These are phyloP conservation scores for Chaetomidium leptoderma DNA, from an alignment of 495 filamentous ascomycete genomes.

Conservation along the genomic window DNA sequence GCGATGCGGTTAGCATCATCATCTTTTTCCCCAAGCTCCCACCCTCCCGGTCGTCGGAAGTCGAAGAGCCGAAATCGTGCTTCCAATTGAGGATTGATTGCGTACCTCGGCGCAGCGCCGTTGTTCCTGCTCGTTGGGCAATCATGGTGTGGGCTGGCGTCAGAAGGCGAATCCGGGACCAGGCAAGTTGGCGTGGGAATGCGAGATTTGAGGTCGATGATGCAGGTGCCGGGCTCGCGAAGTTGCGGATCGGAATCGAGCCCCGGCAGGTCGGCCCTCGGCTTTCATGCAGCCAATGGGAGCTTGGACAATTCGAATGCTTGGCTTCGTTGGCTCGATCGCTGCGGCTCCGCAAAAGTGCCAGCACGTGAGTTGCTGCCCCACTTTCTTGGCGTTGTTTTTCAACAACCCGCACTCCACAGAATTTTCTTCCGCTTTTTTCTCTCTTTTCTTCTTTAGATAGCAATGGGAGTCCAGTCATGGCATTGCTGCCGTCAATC, in stretches of 20 bases:
- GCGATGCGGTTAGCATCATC: slow-evolving; percentile 13
- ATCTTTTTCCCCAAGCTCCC: neutral
- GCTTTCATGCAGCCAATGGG: slow-evolving; percentile 30
- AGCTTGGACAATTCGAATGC: slow-evolving; percentile 27
- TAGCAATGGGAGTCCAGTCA: slow-evolving; percentile 46
- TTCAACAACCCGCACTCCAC: slow-evolving; percentile 10
- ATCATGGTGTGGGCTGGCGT: slow-evolving; percentile 27
- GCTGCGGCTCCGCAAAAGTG: neutral
- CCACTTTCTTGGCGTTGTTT: slow-evolving; percentile 26
- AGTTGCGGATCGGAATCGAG: slow-evolving; percentile 21
- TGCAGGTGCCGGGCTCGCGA: slow-evolving; percentile 19
- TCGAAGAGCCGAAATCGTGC: neutral
- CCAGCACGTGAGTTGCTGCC: slow-evolving; percentile 14
- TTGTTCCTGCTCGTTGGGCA: slow-evolving; percentile 35
- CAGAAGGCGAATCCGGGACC: slow-evolving; percentile 11
- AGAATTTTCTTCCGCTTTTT: slow-evolving; percentile 23
- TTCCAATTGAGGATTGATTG: neutral
- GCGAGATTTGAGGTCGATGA: slow-evolving; percentile 23
- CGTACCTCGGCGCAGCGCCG: slow-evolving; percentile 39
- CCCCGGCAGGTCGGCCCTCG: slow-evolving; percentile 33
- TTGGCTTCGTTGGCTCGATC: slow-evolving; percentile 12
- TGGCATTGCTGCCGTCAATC: slow-evolving; percentile 34
- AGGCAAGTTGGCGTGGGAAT: slow-evolving; percentile 6
- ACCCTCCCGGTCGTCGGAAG: neutral
- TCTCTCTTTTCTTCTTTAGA: slow-evolving; percentile 41